phyloP scores from a whole-genome alignment of 1,139 yeast species.

The Ashbya aceris region DNA sequence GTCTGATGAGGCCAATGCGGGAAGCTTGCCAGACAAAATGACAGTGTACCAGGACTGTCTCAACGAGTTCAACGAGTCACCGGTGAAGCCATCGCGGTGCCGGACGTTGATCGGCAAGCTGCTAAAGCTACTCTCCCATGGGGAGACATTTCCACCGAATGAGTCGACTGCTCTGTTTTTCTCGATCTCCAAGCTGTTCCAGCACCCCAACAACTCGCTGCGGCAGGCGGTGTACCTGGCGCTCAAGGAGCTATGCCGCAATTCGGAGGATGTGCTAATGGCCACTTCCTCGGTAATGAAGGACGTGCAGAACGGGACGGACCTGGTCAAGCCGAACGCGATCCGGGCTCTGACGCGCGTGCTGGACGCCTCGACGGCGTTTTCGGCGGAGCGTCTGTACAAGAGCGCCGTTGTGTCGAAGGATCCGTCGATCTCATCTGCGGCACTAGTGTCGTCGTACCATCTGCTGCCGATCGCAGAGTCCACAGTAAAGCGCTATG shows the following conservation, averaged over 20 bases:
- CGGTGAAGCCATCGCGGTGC: conserved; percentile 81
- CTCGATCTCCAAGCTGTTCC: conserved; percentile 88
- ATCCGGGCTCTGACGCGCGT: conserved; percentile 85
- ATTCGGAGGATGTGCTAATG: conserved; percentile 91
- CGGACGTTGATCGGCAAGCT: conserved; percentile 58
- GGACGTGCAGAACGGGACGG: conserved; percentile 86
- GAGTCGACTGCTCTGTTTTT: conserved; percentile 93
- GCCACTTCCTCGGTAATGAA: conserved; percentile 97
- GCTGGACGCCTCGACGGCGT: conserved; percentile 85
- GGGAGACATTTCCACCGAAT: conserved; percentile 77
- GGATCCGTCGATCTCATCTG: conserved; percentile 81
- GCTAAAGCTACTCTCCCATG: conserved; percentile 63
- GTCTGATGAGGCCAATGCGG: conserved; percentile 65
- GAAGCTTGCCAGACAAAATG: conserved; percentile 81
- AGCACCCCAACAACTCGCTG: conserved; percentile 81
- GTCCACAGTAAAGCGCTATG: conserved; percentile 87
- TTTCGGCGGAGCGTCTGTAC: conserved; percentile 87
- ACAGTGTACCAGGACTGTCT: conserved; percentile 93
- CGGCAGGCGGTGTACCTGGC: conserved; percentile 93
- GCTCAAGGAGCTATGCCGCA: conserved; percentile 76
- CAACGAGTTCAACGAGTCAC: conserved; percentile 86
- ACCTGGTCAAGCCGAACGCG: conserved; percentile 86
- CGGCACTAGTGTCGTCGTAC: conserved; percentile 86
- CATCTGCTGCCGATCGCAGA: conserved; percentile 83
- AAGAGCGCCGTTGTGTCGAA: conserved; percentile 88